Evolutionary conservation across 768 basidiomycete genomes (phyloP).

Genomic region (Hygrophoropsis aurantiaca): DNA sequence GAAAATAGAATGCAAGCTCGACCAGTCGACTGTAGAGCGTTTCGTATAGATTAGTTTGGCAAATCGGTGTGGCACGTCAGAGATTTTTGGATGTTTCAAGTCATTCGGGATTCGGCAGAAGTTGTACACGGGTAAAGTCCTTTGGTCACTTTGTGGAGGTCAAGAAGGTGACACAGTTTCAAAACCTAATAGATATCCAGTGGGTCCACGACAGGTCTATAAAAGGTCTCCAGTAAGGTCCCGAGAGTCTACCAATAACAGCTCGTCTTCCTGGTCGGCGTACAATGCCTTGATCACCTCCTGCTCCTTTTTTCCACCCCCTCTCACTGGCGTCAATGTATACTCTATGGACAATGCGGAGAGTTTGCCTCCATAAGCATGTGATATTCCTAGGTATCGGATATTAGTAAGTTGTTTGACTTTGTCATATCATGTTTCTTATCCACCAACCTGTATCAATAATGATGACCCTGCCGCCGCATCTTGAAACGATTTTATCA

Average conservation of each 20-base stretch:
- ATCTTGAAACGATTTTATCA: slow-evolving; percentile 80
- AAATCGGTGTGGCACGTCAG: too few species aligned
- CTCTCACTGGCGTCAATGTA: slow-evolving; percentile 62
- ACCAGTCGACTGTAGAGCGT: too few species aligned
- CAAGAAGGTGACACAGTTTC: too few species aligned
- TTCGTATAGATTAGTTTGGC: too few species aligned
- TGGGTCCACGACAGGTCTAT: not conserved
- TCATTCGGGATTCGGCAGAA: too few species aligned
- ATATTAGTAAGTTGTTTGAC: not conserved
- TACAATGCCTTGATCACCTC: slow-evolving; percentile 36
- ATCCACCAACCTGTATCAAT: slow-evolving; percentile 85
- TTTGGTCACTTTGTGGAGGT: slow-evolving; percentile 1
- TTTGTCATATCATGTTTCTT: too few species aligned
- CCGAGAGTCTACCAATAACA: slow-evolving; percentile 23
- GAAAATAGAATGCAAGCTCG: too few species aligned
- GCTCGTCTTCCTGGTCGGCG: slow-evolving; percentile 29
- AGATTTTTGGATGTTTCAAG: too few species aligned
- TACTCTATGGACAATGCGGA: slow-evolving; percentile 89
- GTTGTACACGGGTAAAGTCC: too few species aligned
- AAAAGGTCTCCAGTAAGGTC: slow-evolving; percentile 21
- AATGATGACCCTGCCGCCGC: slow-evolving; percentile 89
- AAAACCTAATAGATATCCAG: not conserved
- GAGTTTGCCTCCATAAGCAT: slow-evolving; percentile 91
- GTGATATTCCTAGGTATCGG: slow-evolving; percentile 70
- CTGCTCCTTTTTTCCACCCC: slow-evolving; percentile 34